Conservation (phyloP, 192 early-diverging fungal genomes). For the Oehlia diaphana region DNA sequence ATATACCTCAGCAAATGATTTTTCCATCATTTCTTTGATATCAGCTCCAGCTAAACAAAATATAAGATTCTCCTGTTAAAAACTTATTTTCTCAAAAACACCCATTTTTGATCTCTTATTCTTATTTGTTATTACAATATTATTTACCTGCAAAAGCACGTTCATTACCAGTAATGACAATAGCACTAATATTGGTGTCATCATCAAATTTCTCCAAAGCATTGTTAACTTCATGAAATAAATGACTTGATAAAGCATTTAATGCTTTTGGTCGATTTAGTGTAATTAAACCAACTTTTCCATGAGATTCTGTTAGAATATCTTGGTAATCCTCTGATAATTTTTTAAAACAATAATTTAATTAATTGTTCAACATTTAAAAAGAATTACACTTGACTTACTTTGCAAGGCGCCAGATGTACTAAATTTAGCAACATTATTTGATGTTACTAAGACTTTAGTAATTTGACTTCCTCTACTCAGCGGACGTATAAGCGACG, state of each 20-base stretch:
- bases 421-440: not conserved
- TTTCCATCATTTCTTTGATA: slow-evolving; percentile 98
- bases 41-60: slow-evolving; percentile 83
- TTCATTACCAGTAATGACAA: slow-evolving; percentile 94
- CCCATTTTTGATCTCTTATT: too few relatives aligned
- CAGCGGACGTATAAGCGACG: not conserved
- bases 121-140: not conserved
- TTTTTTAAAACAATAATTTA: not conserved
- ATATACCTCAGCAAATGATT: slow-evolving; percentile 87
- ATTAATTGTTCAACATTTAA: not conserved
- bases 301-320: slow-evolving; percentile 70
- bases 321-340: slow-evolving; percentile 33
- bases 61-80: too few relatives aligned
- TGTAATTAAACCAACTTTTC: slow-evolving; percentile 84
- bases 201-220: slow-evolving; percentile 77
- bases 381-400: not conserved
- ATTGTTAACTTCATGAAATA: slow-evolving; percentile 91
- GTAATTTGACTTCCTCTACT: not conserved
- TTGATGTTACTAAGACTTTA: not conserved
- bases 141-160: slow-evolving; percentile 89
- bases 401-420: not conserved
- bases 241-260: slow-evolving; percentile 91
- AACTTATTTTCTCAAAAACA: too few relatives aligned
- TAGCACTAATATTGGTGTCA: slow-evolving; percentile 78
- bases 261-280: slow-evolving; percentile 95